Percentiles rank a stretch among this genome's conserved stretches.
Conservation (phyloP, 1,139 yeast species). For the Nakaseomyces nivariensis region DNA sequence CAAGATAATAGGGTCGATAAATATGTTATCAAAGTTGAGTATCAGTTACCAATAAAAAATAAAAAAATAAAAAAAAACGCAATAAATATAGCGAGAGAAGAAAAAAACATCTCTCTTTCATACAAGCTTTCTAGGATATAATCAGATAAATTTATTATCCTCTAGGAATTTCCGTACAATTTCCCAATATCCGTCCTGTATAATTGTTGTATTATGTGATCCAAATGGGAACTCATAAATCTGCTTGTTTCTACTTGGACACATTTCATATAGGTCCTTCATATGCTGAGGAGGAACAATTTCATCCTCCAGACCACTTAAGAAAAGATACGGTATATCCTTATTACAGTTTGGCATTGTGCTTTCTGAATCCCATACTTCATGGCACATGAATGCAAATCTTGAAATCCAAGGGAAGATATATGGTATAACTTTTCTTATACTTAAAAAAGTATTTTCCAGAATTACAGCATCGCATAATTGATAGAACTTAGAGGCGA, state of each 20-base stretch:
- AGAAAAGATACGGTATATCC: constrained; percentile 54
- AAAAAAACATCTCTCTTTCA: no score
- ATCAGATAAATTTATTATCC: constrained; percentile 13
- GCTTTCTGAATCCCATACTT: constrained; percentile 72
- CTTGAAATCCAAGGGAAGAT: constrained; percentile 60
- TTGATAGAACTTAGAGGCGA: constrained; percentile 49
- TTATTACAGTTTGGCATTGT: constrained; percentile 45
- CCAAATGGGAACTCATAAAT: constrained; percentile 49
- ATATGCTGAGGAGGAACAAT: constrained; percentile 86
- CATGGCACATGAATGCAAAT: constrained; percentile 57
- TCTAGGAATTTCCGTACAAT: constrained; percentile 47
- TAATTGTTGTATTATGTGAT: constrained; percentile 70
- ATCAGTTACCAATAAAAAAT: no score
- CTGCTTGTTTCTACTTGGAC: constrained; percentile 38
- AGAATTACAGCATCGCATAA: constrained; percentile 54
- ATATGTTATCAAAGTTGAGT: not conserved
- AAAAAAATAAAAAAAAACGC: not conserved
- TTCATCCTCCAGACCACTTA: constrained; percentile 75
- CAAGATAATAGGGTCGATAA: not conserved
- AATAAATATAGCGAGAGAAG: not conserved
- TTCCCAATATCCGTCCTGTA: constrained; percentile 69
- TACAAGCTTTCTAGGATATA: not conserved
- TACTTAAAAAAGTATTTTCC: constrained; percentile 79
- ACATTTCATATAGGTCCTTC: constrained; percentile 46
- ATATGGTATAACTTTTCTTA: constrained; percentile 74